phyloP scores from a whole-genome alignment of 2,329 filamentous ascomycete genomes.

The Colletotrichum lentis region DNA sequence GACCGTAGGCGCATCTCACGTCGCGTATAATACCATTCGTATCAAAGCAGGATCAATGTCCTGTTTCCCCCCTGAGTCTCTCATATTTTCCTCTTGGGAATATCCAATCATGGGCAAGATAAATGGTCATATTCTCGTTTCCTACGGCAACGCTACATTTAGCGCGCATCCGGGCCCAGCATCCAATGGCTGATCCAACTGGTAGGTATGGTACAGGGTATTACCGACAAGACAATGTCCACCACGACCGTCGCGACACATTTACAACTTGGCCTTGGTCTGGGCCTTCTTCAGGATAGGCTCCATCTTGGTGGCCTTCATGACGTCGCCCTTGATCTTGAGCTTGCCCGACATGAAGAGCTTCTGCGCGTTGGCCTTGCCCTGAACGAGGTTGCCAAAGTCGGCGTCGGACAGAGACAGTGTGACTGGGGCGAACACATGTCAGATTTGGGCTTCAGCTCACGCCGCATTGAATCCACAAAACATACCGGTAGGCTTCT shows the following conservation, averaged over 20 bases:
- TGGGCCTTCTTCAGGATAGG: slow-evolving; percentile 89
- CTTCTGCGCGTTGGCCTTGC: slow-evolving; percentile 92
- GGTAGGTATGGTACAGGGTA: slow-evolving; percentile 38
- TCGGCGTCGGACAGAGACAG: slow-evolving; percentile 84
- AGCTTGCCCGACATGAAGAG: slow-evolving; percentile 98
- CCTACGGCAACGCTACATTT: slow-evolving; percentile 23
- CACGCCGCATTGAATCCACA: background rate
- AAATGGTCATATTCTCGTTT: slow-evolving; percentile 27
- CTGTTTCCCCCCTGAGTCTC: background rate
- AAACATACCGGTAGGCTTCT: slow-evolving; percentile 81
- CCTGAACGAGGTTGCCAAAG: slow-evolving; percentile 82
- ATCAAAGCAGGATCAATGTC: background rate
- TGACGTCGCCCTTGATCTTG: slow-evolving; percentile 97
- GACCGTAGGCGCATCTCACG: background rate
- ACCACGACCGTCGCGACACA: background rate
- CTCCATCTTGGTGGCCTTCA: slow-evolving; percentile 98
- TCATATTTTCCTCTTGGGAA: background rate
- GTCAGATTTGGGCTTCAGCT: background rate
- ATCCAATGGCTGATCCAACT: background rate
- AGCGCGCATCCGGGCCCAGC: slow-evolving; percentile 20
- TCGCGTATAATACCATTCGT: background rate
- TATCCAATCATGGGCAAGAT: background rate
- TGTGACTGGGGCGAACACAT: slow-evolving; percentile 71
- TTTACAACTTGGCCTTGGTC: slow-evolving; percentile 82
- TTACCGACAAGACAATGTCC: slow-evolving; percentile 29